Conservation (phyloP, 2,329 filamentous ascomycete species). For the Periglandula ipomoeae region DNA sequence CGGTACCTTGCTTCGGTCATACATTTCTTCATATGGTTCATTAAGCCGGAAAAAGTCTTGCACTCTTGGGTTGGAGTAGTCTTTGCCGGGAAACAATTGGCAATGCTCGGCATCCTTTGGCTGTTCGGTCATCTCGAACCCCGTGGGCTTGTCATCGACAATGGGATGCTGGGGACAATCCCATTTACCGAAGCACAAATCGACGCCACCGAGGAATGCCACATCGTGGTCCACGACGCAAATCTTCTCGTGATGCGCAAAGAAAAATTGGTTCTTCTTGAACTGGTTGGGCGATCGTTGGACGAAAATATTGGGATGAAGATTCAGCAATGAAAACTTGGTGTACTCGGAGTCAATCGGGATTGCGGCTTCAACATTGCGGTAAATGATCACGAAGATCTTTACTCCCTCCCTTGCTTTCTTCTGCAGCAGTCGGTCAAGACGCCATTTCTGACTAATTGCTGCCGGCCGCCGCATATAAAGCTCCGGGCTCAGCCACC, state of each 20-base stretch:
- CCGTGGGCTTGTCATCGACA: constrained; percentile 87
- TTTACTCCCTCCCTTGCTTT: constrained; percentile 95
- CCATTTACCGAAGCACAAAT: constrained; percentile 95
- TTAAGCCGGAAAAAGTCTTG: constrained; percentile 91
- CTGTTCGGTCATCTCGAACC: constrained; percentile 67
- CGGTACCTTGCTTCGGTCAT: constrained; percentile 78
- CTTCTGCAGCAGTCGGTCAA: constrained; percentile 84
- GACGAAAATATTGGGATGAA: constrained; percentile 94
- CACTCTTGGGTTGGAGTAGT: constrained; percentile 93
- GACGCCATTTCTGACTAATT: constrained; percentile 95
- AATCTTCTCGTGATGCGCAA: constrained; percentile 98
- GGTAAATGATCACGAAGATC: constrained; percentile 94
- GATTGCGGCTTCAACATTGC: constrained; percentile 93
- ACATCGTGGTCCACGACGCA: constrained; percentile 93
- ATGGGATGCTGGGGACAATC: constrained; percentile 89
- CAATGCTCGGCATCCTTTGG: constrained; percentile 90
- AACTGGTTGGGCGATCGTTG: constrained; percentile 96
- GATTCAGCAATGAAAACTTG: constrained; percentile 88
- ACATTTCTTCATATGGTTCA: constrained; percentile 98
- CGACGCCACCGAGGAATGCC: constrained; percentile 90
- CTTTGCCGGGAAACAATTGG: constrained; percentile 94
- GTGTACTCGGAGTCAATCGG: constrained; percentile 98
- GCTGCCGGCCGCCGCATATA: constrained; percentile 90
- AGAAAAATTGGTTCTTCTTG: constrained; percentile 98
- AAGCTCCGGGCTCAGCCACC: constrained; percentile 95